A percentile compares a stretch with the other conserved stretches of the same genome.
Evolutionary conservation across 257 asterid species (phyloP).

Genomic region (Solanum tacnaense): DNA sequence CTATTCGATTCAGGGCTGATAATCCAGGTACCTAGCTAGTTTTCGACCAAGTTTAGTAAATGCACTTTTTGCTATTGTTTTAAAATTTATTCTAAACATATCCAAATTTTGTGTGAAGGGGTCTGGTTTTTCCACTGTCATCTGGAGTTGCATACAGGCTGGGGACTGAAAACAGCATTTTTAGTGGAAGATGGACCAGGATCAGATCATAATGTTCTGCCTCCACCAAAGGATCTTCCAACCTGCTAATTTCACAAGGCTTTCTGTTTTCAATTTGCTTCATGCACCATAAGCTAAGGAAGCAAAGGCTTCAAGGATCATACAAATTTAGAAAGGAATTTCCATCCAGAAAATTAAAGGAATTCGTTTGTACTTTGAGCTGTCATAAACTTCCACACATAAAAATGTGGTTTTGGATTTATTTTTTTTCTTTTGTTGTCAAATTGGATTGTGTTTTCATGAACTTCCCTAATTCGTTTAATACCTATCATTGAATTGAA

Average conservation of each 20-base stretch:
- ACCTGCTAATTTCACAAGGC: slow-evolving; percentile 13
- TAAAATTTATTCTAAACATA: background rate
- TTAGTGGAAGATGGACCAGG: slow-evolving; percentile 49
- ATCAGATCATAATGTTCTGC: slow-evolving; percentile 30
- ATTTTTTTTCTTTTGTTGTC: background rate
- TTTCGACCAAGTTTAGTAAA: background rate
- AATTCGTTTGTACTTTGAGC: background rate
- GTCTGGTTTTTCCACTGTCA: slow-evolving; percentile 58
- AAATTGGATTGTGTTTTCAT: background rate
- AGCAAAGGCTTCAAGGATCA: background rate
- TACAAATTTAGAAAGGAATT: background rate
- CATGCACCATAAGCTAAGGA: background rate
- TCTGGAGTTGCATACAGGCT: slow-evolving; percentile 51
- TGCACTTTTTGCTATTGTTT: background rate
- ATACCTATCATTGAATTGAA: background rate
- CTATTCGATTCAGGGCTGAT: slow-evolving; percentile 45
- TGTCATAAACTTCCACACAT: background rate
- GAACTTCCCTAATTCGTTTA: background rate
- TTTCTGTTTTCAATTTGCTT: background rate
- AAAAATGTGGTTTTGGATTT: background rate
- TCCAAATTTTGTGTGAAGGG: slow-evolving; percentile 8
- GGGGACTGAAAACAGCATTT: slow-evolving; percentile 56
- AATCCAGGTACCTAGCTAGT: slow-evolving; percentile 29
- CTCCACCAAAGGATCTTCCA: slow-evolving; percentile 56
- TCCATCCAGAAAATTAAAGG: background rate